Conservation (phyloP, 2,329 filamentous ascomycete species). For the Chaetomium sp. region DNA sequence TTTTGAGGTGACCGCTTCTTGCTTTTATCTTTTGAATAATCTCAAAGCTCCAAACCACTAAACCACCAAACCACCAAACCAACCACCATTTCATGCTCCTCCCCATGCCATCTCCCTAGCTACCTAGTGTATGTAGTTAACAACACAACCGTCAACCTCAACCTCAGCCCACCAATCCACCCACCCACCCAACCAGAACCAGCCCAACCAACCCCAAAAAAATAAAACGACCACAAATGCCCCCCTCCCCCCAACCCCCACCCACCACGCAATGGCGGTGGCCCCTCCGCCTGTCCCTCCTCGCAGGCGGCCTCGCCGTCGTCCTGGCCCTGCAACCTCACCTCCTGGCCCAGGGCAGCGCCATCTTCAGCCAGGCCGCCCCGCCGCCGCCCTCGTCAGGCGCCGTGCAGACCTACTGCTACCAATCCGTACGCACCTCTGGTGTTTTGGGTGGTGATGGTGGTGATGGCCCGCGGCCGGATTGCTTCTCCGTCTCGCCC, state of each 20-base stretch:
- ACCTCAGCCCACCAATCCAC: background rate
- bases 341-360: background rate
- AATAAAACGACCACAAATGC: background rate
- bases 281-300: constrained; percentile 29
- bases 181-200: background rate
- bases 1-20: background rate
- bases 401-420: constrained; percentile 43
- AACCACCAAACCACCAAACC: too few species aligned
- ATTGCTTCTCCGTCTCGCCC: constrained; percentile 27
- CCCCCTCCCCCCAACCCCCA: constrained; percentile 5
- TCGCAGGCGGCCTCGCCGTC: constrained; percentile 28
- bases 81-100: too few species aligned
- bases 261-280: constrained; percentile 16
- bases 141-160: background rate
- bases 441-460: constrained; percentile 27
- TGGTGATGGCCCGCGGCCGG: background rate
- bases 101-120: background rate
- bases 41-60: background rate
- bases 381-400: background rate
- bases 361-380: background rate
- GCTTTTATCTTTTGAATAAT: background rate
- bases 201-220: background rate
- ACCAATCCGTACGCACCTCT: constrained; percentile 44
- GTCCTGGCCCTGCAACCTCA: constrained; percentile 21
- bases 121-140: too few species aligned